Conservation (phyloP, 176 grass and related monocot species). For the Echinochloa phyllopogon region DNA sequence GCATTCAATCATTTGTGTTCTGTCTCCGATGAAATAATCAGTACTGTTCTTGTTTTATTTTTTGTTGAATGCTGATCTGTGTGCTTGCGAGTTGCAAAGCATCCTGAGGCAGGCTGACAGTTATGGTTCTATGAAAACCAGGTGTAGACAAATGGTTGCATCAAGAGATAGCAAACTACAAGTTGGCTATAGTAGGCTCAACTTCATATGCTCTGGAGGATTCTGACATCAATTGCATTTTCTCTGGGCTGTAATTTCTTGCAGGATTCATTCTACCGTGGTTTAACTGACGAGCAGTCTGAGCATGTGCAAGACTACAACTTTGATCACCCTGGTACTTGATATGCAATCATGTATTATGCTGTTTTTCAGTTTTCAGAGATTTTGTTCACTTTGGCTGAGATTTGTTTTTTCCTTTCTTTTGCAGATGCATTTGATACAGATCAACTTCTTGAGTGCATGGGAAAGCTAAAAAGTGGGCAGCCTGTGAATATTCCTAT, state of each 20-base stretch:
- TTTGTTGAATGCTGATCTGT: not conserved
- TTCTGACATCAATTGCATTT: not conserved
- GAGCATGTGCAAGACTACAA: conserved; percentile 72
- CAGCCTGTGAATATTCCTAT: conserved; percentile 76
- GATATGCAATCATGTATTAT: conserved; percentile 12
- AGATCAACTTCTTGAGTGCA: conserved; percentile 74
- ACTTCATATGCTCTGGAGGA: not conserved
- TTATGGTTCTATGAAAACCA: not conserved
- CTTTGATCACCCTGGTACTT: conserved; percentile 93
- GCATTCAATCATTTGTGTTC: not conserved
- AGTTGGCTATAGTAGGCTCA: not conserved
- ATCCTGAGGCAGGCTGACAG: not conserved
- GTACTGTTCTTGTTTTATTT: not conserved
- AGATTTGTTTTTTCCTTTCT: conserved; percentile 18
- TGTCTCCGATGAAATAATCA: not conserved
- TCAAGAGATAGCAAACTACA: conserved; percentile 15
- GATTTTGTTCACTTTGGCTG: conserved; percentile 1
- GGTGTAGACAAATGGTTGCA: conserved; percentile 2
- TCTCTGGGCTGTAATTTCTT: conserved; percentile 31
- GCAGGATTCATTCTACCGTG: conserved; percentile 90
- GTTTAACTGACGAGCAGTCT: conserved; percentile 77
- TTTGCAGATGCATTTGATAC: conserved; percentile 91
- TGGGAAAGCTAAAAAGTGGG: conserved; percentile 77
- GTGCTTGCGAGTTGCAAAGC: conserved; percentile 13
- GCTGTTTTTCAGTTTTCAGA: not conserved